A percentile compares a stretch with the other conserved stretches of the same genome.
phyloP scores from a whole-genome alignment of 805 yeast genomes.

The Sugiyamaella qingdaonensis region DNA sequence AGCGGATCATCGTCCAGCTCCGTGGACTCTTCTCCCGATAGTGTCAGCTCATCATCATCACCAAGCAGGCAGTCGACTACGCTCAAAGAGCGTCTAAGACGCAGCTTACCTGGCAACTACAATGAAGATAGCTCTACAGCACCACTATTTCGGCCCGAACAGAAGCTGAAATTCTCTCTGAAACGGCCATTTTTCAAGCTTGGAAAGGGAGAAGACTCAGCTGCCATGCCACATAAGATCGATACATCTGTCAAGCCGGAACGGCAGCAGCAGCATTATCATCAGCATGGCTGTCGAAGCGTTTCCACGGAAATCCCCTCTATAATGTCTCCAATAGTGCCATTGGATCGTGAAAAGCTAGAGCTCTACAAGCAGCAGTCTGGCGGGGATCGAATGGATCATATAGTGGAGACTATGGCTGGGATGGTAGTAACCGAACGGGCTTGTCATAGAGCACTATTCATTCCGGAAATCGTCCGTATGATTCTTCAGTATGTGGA shows the following conservation, averaged over 20 bases:
- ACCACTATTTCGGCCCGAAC: not conserved
- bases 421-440: not conserved
- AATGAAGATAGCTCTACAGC: not conserved
- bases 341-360: not conserved
- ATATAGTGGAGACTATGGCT: not conserved
- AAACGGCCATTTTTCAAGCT: conserved; percentile 1
- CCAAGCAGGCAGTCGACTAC: not conserved
- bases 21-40: not conserved
- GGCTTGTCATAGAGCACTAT: conserved; percentile 46
- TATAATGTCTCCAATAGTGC: not conserved
- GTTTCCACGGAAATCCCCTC: conserved; percentile 1
- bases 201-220: not conserved
- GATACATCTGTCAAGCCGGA: not conserved
- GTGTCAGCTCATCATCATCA: not conserved
- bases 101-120: not conserved
- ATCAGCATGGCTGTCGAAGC: conserved; percentile 1
- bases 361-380: not conserved
- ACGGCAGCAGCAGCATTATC: not conserved
- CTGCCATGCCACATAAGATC: not conserved
- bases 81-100: not conserved
- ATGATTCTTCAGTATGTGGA: conserved; percentile 62
- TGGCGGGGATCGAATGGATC: not conserved
- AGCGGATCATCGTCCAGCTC: not conserved
- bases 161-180: conserved; percentile 1
- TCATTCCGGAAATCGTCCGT: conserved; percentile 70